A percentile compares a stretch with the other conserved stretches of the same genome.
These are phyloP conservation scores for Cytauxzoon felis DNA, from an alignment of 169 alveolate species.

Conservation along the genomic window DNA sequence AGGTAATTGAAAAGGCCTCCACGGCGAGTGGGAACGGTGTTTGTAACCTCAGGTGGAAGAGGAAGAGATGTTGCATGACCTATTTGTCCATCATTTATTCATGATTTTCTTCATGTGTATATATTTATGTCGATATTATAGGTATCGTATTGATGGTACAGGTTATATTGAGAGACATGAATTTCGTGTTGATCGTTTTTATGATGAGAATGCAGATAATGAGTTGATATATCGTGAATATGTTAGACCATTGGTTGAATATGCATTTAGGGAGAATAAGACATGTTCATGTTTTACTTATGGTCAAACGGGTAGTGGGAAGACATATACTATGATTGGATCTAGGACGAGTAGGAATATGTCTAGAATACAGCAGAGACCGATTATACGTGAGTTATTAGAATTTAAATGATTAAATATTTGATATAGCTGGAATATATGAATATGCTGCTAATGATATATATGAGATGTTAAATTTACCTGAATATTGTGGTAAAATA, in stretches of 20 bases:
- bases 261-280: slow-evolving; percentile 87
- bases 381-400: slow-evolving; percentile 1
- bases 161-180: slow-evolving; percentile 88
- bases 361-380: slow-evolving; percentile 26
- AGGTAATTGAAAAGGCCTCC: no score
- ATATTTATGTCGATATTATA: slow-evolving; percentile 12
- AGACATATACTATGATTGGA: slow-evolving; percentile 97
- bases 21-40: no score
- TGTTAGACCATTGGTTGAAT: slow-evolving; percentile 89
- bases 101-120: neutral
- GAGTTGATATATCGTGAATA: slow-evolving; percentile 81
- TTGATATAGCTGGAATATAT: slow-evolving; percentile 87
- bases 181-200: slow-evolving; percentile 87
- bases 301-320: slow-evolving; percentile 97
- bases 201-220: slow-evolving; percentile 82
- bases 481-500: slow-evolving; percentile 56
- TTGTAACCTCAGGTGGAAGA: no score
- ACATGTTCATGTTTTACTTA: slow-evolving; percentile 95
- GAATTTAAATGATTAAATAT: neutral
- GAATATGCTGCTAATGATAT: slow-evolving; percentile 91
- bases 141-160: slow-evolving; percentile 83
- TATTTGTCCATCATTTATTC: no score
- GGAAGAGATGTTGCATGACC: no score
- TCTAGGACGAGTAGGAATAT: slow-evolving; percentile 66
- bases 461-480: slow-evolving; percentile 75